These are phyloP conservation scores for Botryotinia narcissicola DNA, from an alignment of 2,329 filamentous ascomycete genomes.

Conservation along the genomic window DNA sequence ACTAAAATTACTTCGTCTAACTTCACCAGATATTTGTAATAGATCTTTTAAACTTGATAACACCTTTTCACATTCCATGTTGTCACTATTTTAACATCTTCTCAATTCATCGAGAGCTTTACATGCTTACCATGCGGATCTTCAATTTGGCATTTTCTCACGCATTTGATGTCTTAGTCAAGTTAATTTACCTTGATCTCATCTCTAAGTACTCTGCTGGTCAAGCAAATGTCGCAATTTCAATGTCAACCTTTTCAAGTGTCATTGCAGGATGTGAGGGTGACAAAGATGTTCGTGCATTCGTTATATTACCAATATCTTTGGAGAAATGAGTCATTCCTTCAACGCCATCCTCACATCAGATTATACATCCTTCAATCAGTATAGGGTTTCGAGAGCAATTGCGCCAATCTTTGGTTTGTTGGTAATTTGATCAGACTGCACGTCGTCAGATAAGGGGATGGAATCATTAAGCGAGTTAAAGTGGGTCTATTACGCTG, in stretches of 20 bases:
- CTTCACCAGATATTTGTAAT: neutral
- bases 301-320: neutral
- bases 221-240: no score
- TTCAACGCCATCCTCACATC: neutral
- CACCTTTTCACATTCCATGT: neutral
- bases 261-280: neutral
- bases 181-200: no score
- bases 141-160: no score
- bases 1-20: neutral
- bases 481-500: slow-evolving; percentile 4
- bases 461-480: slow-evolving; percentile 3
- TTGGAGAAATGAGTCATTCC: neutral
- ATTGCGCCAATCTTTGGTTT: no score
- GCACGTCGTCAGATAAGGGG: neutral
- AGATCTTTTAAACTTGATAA: neutral
- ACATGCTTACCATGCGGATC: no score
- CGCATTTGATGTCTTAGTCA: no score
- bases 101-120: no score
- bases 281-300: neutral
- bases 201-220: no score
- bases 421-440: neutral
- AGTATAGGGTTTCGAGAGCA: neutral
- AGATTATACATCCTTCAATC: neutral
- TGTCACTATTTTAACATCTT: neutral
- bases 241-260: no score